A percentile compares a stretch with the other conserved stretches of the same genome.
These are phyloP conservation scores for Chlamydomonas schloesseri DNA, from an alignment of 139 green algal species.

Conservation along the genomic window DNA sequence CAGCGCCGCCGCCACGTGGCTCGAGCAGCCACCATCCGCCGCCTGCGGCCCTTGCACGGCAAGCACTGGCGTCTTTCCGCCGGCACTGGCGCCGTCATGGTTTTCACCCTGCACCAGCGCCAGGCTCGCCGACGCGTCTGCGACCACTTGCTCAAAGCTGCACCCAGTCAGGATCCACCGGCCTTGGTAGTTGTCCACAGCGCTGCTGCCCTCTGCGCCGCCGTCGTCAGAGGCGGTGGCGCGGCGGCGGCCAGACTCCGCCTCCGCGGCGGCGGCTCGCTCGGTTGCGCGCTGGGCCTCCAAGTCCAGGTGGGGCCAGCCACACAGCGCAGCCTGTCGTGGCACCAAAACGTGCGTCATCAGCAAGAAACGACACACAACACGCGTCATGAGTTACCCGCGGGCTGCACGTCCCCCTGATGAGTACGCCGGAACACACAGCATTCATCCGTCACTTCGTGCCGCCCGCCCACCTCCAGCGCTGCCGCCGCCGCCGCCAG, in stretches of 20 bases:
- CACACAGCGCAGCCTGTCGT: constrained; percentile 1
- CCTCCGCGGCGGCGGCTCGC: not conserved
- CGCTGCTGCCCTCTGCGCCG: not conserved
- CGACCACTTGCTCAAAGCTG: not conserved
- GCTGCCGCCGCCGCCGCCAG: constrained; percentile 15
- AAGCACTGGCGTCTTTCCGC: too few relatives aligned
- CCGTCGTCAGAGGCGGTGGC: not conserved
- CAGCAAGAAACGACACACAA: too few relatives aligned
- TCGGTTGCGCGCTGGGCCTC: constrained; percentile 19
- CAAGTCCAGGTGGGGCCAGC: constrained; percentile 8
- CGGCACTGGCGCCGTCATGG: not conserved
- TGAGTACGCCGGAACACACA: too few relatives aligned
- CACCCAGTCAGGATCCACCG: constrained; percentile 16
- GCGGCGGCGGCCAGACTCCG: too few relatives aligned
- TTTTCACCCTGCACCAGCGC: not conserved
- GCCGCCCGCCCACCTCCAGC: constrained; percentile 2
- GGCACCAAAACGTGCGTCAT: too few relatives aligned
- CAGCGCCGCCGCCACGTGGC: constrained; percentile 7
- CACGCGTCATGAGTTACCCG: too few relatives aligned
- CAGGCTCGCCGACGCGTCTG: constrained; percentile 1
- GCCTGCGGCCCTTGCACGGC: too few relatives aligned
- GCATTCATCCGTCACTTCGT: not conserved
- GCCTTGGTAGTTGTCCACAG: not conserved
- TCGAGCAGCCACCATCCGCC: not conserved
- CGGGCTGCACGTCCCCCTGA: too few relatives aligned